These are phyloP conservation scores for Suhomyces pyralidae DNA, from an alignment of 805 yeast species.

Conservation along the genomic window DNA sequence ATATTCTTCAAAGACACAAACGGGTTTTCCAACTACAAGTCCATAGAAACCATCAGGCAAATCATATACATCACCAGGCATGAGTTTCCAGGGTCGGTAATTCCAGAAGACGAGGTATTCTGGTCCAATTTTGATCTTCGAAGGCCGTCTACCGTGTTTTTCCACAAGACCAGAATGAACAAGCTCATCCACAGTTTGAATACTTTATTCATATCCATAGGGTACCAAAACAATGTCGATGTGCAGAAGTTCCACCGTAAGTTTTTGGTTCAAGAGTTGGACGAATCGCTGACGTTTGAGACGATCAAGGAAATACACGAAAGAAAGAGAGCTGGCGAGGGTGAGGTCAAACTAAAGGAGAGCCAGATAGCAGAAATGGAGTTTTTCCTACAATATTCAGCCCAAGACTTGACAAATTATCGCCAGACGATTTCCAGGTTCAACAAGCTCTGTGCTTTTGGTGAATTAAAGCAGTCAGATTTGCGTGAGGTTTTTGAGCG, in stretches of 20 bases:
- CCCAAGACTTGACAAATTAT: conserved; percentile 38
- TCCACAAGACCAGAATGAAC: conserved; percentile 47
- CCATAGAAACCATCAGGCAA: conserved; percentile 20
- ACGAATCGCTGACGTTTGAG: conserved; percentile 29
- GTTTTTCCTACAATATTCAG: conserved; percentile 46
- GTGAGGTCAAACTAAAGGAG: conserved; percentile 21
- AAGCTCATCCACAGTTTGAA: conserved; percentile 49
- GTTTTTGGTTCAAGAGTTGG: conserved; percentile 12
- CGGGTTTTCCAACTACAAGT: conserved; percentile 12
- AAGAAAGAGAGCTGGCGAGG: conserved; percentile 16
- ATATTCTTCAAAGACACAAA: conserved; percentile 18
- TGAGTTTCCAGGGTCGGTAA: conserved; percentile 32
- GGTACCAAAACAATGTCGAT: conserved; percentile 26
- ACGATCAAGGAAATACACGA: conserved; percentile 24
- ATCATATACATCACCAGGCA: conserved; percentile 24
- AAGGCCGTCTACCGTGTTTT: conserved; percentile 19
- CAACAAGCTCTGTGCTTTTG: conserved; percentile 34
- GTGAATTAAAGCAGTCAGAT: conserved; percentile 35
- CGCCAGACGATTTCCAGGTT: conserved; percentile 28
- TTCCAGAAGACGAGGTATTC: conserved; percentile 16
- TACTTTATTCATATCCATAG: conserved; percentile 35
- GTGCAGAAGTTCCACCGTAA: conserved; percentile 5
- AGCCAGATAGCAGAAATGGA: conserved; percentile 39
- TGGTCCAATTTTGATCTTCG: conserved; percentile 25
- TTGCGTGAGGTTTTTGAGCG: conserved; percentile 17